These are phyloP conservation scores for Globisporangium alternatum DNA, from an alignment of 352 stramenopile genomes.

Conservation along the genomic window DNA sequence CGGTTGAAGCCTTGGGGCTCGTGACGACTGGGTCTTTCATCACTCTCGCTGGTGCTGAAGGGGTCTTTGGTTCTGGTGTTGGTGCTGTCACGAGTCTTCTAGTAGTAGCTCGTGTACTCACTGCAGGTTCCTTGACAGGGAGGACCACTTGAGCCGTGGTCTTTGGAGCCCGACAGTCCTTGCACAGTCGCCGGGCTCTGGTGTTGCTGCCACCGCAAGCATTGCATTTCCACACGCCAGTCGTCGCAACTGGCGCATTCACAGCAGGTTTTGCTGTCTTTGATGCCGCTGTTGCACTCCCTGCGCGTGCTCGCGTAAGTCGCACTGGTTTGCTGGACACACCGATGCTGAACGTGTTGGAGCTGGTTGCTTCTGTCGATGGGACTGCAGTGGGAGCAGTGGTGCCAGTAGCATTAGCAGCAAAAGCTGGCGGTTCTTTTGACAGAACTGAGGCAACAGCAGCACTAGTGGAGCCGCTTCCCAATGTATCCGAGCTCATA, in stretches of 20 bases:
- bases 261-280: constrained; percentile 1
- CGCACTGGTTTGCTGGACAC: not conserved
- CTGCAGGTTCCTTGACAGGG: not conserved
- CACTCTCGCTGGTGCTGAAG: not conserved
- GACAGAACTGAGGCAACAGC: not conserved
- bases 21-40: not conserved
- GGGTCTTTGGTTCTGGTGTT: constrained; percentile 6
- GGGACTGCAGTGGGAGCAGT: not conserved
- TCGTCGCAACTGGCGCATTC: not conserved
- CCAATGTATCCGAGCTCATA: not conserved
- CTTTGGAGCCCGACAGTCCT: constrained; percentile 35
- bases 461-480: not conserved
- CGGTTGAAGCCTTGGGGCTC: constrained; percentile 7
- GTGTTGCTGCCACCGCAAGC: constrained; percentile 54
- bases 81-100: not conserved
- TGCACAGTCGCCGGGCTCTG: constrained; percentile 41
- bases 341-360: constrained; percentile 18
- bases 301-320: constrained; percentile 5
- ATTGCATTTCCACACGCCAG: constrained; percentile 48
- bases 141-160: constrained; percentile 17
- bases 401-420: not conserved
- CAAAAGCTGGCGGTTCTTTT: no score
- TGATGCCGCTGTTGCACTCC: constrained; percentile 14
- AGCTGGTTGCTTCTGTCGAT: constrained; percentile 1
- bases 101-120: not conserved